Evolutionary conservation across 2,329 filamentous ascomycete genomes (phyloP), one percentile per base, ranked within the genome.

Genomic region (Fusarium torulosum): DNA sequence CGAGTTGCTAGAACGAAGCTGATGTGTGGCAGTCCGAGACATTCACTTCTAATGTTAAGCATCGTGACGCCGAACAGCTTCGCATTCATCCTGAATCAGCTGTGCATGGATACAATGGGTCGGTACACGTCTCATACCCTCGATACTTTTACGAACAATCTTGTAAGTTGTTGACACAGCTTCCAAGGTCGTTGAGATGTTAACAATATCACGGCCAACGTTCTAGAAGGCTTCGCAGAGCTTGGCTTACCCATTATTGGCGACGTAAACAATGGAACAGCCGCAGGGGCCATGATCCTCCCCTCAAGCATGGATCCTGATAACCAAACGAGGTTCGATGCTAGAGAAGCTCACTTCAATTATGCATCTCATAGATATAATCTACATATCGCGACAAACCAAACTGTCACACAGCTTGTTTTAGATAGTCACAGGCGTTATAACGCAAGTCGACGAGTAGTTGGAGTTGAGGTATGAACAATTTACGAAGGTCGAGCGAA

Each of bases 271-370:
- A 66, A 50, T 29, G 57, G 63, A 27, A 52, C 33, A 17, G 62
- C 63, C 13, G 37, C 62, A 14, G 63, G 61, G 20, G 52, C 52
- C 23, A 59, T 46, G 40, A 25, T 66, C 1, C 42, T 67, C n/a
- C 62, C 64, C 9, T 67, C 64, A 13, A 67, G 62, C 52, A 62
- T 66, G 52, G 40, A 63, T 13, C 42, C 58, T 13, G 25, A 40
- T 8, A 46, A 59, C 11, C 63, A 63, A 20, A 49, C 53, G 1
- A 66, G 58, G 10, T 54, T 31, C 9, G 63, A 66, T 19, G 59
- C 64, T 7, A 59, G 58, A 33, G 58, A 59, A 37, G 58, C 63
- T 29, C 45, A 67, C 33, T 67, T 63, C n/a, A 49, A 56, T 14
- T 15, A 33, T 2, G 31, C 38, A 3, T 9, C 20, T 23, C 13